Evolutionary conservation across 345 rosid species (phyloP), one percentile per base, ranked within the genome.

Genomic region (Hibiscus trionum): DNA sequence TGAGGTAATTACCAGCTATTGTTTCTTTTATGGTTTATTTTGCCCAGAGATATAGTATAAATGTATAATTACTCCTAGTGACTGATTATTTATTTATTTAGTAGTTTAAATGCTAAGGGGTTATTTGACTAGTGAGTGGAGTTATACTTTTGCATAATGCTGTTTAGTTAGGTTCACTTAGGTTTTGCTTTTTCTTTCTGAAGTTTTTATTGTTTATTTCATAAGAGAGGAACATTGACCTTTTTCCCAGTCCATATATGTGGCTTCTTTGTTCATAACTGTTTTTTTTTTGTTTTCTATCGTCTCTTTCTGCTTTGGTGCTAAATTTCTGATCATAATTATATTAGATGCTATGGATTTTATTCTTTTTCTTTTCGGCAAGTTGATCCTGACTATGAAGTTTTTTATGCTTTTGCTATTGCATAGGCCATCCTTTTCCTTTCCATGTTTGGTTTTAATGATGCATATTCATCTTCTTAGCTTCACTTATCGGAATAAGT

Each of bases 1-100:
- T 64, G 70, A 47, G 70, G 70, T 66, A 46, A 66, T 46, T 26
- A 66, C n/a, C 21, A 14, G 37, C 70, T 24, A 31, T 24, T 14
- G 17, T 66, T 7, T 66, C 37, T 52, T 66, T 46, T 52, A 24
- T 66, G 11, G 35, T 66, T 14, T 12, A 35, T 24, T 12, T 66
- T 66, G 56, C 56, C 15, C 70, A 24, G 11, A 46, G 17, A 24
- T 46, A 46, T 42, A 11, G 19, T 11, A 61, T 15, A 16, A 21
- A 21, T 21, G 24, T 21, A 21, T 21, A 21, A 61, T 61, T 39
- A 39, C 46, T 39, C 11, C 46, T 11, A 1, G 11, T 14, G 19
- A 19, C 56, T 65, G 33, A 66, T 44, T 47, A 3, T 44, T 44
- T 65, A 44, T 47, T 39, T 39, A 39, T 39, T 47, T 66, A 26